Percentiles rank a stretch among this genome's conserved stretches.
Conservation (phyloP, 305 asterid species). For the Euphrasia arctica region DNA sequence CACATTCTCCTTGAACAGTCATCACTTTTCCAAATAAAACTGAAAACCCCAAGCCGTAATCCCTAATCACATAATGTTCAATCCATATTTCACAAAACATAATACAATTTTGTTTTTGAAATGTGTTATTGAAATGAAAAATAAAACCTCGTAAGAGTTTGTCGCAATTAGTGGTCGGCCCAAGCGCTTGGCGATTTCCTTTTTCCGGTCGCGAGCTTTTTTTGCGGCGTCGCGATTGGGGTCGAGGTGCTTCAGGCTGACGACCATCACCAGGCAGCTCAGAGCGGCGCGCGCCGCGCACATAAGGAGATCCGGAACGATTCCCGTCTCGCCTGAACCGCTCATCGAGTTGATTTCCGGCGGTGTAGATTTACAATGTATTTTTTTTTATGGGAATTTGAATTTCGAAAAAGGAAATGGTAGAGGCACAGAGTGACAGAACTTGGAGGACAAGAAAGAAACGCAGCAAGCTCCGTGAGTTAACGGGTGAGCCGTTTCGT, state of each 20-base stretch:
- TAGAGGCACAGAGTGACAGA: too few relatives aligned
- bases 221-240: conserved; percentile 12
- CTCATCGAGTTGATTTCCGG: not conserved
- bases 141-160: not conserved
- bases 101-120: not conserved
- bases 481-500: not conserved
- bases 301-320: not conserved
- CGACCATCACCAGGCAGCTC: not conserved
- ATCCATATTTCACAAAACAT: not conserved
- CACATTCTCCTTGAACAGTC: not conserved
- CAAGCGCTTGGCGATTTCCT: conserved; percentile 9
- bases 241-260: not conserved
- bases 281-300: conserved; percentile 7
- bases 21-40: not conserved
- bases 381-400: not conserved
- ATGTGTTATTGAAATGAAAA: not conserved
- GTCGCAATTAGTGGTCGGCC: conserved; percentile 2
- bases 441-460: conserved; percentile 4
- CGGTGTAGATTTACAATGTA: not conserved
- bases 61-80: not conserved
- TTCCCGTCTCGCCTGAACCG: conserved; percentile 3
- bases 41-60: not conserved
- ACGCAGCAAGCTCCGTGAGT: not conserved
- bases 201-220: not conserved
- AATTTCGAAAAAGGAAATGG: not conserved